Evolutionary conservation across 495 filamentous ascomycete species (phyloP), one percentile per base, ranked within the genome.

Genomic region (Penicillium mononematosum): DNA sequence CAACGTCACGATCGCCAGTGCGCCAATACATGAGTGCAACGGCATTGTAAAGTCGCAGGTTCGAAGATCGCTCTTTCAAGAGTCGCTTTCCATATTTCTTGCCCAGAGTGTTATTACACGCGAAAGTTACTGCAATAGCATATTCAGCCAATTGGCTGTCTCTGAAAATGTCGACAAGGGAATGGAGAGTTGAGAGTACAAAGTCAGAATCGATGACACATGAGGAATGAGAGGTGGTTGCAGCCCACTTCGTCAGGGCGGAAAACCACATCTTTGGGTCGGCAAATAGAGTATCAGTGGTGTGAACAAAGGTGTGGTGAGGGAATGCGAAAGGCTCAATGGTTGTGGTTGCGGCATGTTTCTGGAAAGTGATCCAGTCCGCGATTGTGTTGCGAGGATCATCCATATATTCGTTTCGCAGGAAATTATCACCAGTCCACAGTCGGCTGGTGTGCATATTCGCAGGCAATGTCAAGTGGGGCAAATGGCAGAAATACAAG

Each of bases 1-100:
- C 84, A 49, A 79, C 70, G 6, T 79, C 74, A 0, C 64, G 51
- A 47, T 85, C 84, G 0, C 75, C 78, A 48, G 78, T 80, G 29
- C 78, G 77, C 62, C 76, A 82, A 67, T 96, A 88, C 39, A 91
- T 81, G 24, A 91, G 73, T 4, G 87, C 88, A 59, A 91, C 93
- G 0, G 84, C 84, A 62, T 91, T 88, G 70, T 93, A 96, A 5
- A 96, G 73, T 31, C 78, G 72, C 9, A 90, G 67, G 63, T 81
- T 88, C 0, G 85, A 79, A 2, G 83, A 75, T 57, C 84, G 79
- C 50, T 78, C 77, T 63, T 90, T 93, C 11, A 97, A 67, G 1
- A 95, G 69, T 1, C 64, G 72, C 61, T 92, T 96, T 10, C 88
- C 89, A 12, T 79, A 80, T 62, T 90, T 92, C 57, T 80, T 87